Evolutionary conservation across 257 asterid species (phyloP).

Genomic region (Solanum appendiculatum): DNA sequence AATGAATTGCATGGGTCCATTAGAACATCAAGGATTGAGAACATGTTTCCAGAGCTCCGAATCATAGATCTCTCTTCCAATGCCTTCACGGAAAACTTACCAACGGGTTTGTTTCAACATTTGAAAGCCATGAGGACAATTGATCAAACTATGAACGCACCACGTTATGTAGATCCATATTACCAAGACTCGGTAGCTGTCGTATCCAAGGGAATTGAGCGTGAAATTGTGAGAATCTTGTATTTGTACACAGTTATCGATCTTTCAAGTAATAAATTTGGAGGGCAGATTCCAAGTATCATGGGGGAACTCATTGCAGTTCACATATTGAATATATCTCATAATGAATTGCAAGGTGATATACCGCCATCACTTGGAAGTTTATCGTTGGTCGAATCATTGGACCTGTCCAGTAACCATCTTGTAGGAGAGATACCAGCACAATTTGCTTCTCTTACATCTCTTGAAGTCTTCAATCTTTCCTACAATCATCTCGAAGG

Average conservation of each 20-base stretch:
- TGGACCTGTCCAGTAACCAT: background rate
- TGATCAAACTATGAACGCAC: background rate
- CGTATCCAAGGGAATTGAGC: background rate
- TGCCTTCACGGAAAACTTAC: background rate
- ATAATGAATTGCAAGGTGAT: too few relatives aligned
- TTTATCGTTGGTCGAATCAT: background rate
- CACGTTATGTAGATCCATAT: background rate
- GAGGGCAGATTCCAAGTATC: background rate
- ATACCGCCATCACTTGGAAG: background rate
- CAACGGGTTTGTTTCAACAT: background rate
- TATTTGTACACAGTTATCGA: background rate
- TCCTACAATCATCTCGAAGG: background rate
- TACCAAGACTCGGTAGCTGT: background rate
- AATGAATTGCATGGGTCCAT: background rate
- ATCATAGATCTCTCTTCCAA: background rate
- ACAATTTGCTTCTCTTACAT: background rate
- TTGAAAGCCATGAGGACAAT: background rate
- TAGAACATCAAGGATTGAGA: background rate
- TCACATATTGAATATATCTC: too few relatives aligned
- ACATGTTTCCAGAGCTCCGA: background rate
- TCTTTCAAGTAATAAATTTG: background rate
- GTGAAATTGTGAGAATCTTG: background rate
- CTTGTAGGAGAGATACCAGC: background rate
- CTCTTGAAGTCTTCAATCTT: background rate
- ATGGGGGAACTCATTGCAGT: background rate